Evolutionary conservation across 306 rosid genomes (phyloP).

Genomic region (Lathyrus oleraceus): DNA sequence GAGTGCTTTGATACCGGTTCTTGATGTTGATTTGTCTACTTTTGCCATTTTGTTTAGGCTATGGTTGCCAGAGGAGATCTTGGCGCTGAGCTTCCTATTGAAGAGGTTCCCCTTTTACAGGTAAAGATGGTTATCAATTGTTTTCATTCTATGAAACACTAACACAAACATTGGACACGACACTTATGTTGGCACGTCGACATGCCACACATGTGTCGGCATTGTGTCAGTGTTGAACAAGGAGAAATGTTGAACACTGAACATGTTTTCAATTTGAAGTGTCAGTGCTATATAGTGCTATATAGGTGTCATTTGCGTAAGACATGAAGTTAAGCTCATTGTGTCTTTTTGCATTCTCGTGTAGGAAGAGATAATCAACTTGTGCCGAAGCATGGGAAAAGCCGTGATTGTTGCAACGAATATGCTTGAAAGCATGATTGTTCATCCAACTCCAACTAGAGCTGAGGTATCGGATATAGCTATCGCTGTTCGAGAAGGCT

Average conservation of each 20-base stretch:
- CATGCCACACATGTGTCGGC: neutral
- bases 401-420: conserved; percentile 98
- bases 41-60: conserved; percentile 40
- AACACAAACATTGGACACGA: neutral
- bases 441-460: conserved; percentile 98
- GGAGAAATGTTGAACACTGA: neutral
- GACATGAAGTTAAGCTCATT: conserved; percentile 21
- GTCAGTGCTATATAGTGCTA: neutral
- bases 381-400: conserved; percentile 98
- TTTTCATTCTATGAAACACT: neutral
- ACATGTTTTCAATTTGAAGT: neutral
- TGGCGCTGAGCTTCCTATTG: conserved; percentile 62
- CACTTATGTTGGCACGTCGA: neutral
- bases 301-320: neutral
- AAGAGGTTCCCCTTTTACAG: conserved; percentile 60
- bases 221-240: neutral
- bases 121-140: conserved; percentile 22
- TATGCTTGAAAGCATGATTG: conserved; percentile 99
- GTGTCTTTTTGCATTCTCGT: neutral
- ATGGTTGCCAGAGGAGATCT: conserved; percentile 68
- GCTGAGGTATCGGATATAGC: conserved; percentile 99
- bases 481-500: conserved; percentile 98
- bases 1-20: neutral
- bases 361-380: conserved; percentile 88
- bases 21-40: conserved; percentile 3